phyloP scores from a whole-genome alignment of 2,329 filamentous ascomycete species.

The Bretziella fagacearum region DNA sequence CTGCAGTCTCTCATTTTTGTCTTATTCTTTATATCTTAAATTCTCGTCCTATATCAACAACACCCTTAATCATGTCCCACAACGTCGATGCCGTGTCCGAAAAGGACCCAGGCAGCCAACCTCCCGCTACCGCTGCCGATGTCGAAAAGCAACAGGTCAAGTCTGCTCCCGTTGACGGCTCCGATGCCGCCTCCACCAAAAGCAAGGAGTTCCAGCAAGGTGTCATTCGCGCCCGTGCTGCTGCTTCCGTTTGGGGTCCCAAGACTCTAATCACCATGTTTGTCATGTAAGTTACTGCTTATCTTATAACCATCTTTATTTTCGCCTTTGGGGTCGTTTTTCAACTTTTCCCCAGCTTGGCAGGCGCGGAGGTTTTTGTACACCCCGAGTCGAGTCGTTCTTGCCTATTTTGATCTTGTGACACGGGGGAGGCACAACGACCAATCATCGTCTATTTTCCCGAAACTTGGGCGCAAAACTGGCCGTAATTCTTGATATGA shows the following conservation, averaged over 20 bases:
- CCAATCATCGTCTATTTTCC: too few species aligned
- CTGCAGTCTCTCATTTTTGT: not conserved
- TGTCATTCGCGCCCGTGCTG: constrained; percentile 24
- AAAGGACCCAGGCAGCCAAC: not conserved
- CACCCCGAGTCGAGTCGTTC: too few species aligned
- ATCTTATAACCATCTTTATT: constrained; percentile 1
- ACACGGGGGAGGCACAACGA: too few species aligned
- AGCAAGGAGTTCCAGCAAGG: constrained; percentile 22
- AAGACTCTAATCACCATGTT: constrained; percentile 25
- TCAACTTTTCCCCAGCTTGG: not conserved
- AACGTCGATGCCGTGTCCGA: not conserved
- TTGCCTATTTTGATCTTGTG: too few species aligned
- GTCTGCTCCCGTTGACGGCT: constrained; percentile 10
- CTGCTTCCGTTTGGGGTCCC: constrained; percentile 25
- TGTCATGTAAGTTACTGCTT: constrained; percentile 21
- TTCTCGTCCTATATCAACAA: constrained; percentile 1
- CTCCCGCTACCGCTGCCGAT: constrained; percentile 4
- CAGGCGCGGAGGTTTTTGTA: too few species aligned
- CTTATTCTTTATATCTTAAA: not conserved
- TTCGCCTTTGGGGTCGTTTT: not conserved
- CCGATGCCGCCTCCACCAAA: constrained; percentile 17
- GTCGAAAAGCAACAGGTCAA: constrained; percentile 11
- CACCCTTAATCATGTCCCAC: not conserved
- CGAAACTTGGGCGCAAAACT: not conserved
- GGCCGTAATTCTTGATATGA: not conserved